Evolutionary conservation across 2,329 filamentous ascomycete genomes (phyloP).

Genomic region (Cadophora luteo-olivacea): DNA sequence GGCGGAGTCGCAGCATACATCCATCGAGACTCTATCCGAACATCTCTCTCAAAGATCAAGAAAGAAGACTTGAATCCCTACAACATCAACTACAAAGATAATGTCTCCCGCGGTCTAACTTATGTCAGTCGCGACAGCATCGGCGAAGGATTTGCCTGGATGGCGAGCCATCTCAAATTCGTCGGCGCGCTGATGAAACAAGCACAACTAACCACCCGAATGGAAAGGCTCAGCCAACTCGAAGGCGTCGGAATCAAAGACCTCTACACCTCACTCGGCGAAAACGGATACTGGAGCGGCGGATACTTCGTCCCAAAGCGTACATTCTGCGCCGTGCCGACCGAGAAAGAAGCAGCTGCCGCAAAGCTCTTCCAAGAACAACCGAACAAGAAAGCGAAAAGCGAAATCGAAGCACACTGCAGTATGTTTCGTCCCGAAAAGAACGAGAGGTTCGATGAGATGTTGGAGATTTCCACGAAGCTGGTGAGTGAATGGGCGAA

Average conservation of each 20-base stretch:
- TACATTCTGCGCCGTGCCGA: constrained; percentile 79
- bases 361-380: constrained; percentile 32
- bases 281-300: constrained; percentile 68
- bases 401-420: constrained; percentile 41
- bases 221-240: constrained; percentile 66
- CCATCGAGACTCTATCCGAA: constrained; percentile 72
- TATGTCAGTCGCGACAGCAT: constrained; percentile 65
- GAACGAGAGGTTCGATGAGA: constrained; percentile 35
- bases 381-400: constrained; percentile 34
- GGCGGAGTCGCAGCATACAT: constrained; percentile 83
- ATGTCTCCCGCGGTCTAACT: constrained; percentile 56
- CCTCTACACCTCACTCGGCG: constrained; percentile 78
- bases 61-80: constrained; percentile 13
- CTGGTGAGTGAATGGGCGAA: constrained; percentile 34
- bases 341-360: constrained; percentile 24
- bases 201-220: constrained; percentile 71
- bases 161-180: constrained; percentile 84
- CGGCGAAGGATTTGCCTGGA: constrained; percentile 76
- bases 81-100: constrained; percentile 52
- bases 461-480: constrained; percentile 30
- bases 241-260: constrained; percentile 74
- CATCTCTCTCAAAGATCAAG: constrained; percentile 52
- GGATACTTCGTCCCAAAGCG: constrained; percentile 69
- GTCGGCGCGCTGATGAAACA: constrained; percentile 79
- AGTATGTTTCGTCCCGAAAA: constrained; percentile 40